Conservation (phyloP, 495 filamentous ascomycete species). For the Penicillium turbatum region DNA sequence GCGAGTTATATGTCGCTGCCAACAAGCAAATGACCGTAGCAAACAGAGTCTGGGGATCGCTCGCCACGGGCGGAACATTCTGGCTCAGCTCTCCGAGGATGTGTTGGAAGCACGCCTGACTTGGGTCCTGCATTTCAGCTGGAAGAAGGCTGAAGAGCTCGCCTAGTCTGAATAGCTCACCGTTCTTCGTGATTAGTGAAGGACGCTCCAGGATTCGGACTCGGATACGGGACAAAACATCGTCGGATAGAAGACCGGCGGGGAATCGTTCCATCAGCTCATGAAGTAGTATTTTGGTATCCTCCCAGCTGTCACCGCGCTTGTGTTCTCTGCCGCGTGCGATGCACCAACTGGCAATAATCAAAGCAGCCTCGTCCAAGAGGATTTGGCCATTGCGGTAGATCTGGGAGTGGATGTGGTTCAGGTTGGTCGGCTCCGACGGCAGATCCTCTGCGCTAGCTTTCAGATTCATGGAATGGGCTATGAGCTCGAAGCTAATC, state of each 20-base stretch:
- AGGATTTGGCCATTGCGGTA: slow-evolving; percentile 42
- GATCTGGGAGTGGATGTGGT: slow-evolving; percentile 39
- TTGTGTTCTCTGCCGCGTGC: slow-evolving; percentile 31
- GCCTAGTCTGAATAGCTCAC: slow-evolving; percentile 35
- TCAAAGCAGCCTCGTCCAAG: slow-evolving; percentile 38
- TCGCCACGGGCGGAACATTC: slow-evolving; percentile 19
- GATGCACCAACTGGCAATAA: slow-evolving; percentile 41
- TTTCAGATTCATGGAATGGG: slow-evolving; percentile 36
- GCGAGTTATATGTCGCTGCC: slow-evolving; percentile 19
- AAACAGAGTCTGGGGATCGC: slow-evolving; percentile 21
- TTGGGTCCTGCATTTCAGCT: slow-evolving; percentile 25
- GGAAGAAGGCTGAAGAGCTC: slow-evolving; percentile 35
- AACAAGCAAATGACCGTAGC: slow-evolving; percentile 19
- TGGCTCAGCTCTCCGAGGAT: slow-evolving; percentile 17
- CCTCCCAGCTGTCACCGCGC: slow-evolving; percentile 28
- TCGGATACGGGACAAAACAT: slow-evolving; percentile 28
- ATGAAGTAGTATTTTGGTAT: slow-evolving; percentile 31
- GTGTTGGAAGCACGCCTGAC: slow-evolving; percentile 24
- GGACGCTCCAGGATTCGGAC: slow-evolving; percentile 36
- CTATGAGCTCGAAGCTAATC: slow-evolving; percentile 42
- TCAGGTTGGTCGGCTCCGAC: slow-evolving; percentile 31
- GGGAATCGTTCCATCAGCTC: slow-evolving; percentile 34
- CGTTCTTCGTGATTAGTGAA: slow-evolving; percentile 34
- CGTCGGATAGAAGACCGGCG: slow-evolving; percentile 26
- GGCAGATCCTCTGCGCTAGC: slow-evolving; percentile 23